Base-by-base conservation (phyloP, 2,329 filamentous ascomycete species). In the Stagonosporopsis rhizophila region DNA sequence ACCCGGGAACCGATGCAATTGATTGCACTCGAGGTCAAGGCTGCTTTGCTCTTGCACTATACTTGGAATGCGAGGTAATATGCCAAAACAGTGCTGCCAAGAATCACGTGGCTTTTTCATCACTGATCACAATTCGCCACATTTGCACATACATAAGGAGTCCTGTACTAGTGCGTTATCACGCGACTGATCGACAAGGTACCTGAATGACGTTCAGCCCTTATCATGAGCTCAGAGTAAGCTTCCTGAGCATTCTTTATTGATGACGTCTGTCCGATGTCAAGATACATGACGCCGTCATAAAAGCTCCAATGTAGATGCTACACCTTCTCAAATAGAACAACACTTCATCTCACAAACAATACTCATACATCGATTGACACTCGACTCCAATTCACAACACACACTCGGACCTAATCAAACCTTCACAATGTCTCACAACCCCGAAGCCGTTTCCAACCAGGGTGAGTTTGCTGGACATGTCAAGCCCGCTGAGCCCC, bases 391-490 rank as follows among this genome's bases (percentile, higher is more conserved):
- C 9, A 6, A 30, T 30, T 22, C 15, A 3, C 19, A 28, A 25
- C 3, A 20, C 22, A 12, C 7, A 19, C 6, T 20, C n/a, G 32
- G 2, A 25, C 11, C 19, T 3, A 14, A 2, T 23, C 25, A 19
- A 9, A 9, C 32, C 37, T 23, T n/a, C 78, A 80, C 77, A 45
- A 75, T 77, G 61, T 70, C 64, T 51, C 61, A 63, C 46, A 86
- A 87, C 72, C 69, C 81, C 39, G 79, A 86, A 22, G 80, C 85
- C 25, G 74, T 86, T 56, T 78, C 75, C 64, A 79, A 81, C 60
- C 74, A 77, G 45, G 80, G 84, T 66, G 79, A 86, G 66, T 87
- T 89, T 71, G 75, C 78, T 62, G 80, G 81, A 59, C 78, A 77
- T 20, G 77, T 85, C 1, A 75, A 79, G 11, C 81, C 78, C 7